These are phyloP conservation scores for Croton setiger DNA, from an alignment of 441 rosid species.

Conservation along the genomic window DNA sequence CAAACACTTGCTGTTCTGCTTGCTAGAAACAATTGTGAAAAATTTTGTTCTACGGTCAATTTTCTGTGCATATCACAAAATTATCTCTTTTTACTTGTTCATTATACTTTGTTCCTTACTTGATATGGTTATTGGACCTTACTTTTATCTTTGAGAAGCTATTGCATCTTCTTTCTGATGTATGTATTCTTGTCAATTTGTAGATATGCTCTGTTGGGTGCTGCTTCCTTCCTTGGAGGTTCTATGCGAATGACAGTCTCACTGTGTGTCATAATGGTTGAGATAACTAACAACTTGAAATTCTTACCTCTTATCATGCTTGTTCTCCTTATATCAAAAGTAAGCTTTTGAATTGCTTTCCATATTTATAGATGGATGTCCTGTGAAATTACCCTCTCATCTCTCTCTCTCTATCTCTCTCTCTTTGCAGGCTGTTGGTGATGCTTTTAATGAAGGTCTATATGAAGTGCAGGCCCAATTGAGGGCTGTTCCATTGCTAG, in stretches of 20 bases:
- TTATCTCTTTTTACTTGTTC: neutral
- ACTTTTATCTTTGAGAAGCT: neutral
- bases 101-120: neutral
- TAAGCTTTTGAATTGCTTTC: conserved; percentile 29
- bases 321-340: conserved; percentile 99
- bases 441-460: conserved; percentile 96
- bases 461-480: conserved; percentile 92
- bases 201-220: conserved; percentile 96
- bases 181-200: conserved; percentile 25
- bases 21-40: neutral
- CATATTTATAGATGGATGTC: conserved; percentile 16
- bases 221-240: conserved; percentile 99
- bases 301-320: conserved; percentile 96
- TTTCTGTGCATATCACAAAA: neutral
- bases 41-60: neutral
- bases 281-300: conserved; percentile 92
- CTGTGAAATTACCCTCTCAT: conserved; percentile 12
- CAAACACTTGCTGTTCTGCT: neutral
- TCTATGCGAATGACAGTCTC: conserved; percentile 99
- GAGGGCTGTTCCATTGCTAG: conserved; percentile 84
- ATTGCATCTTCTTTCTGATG: conserved; percentile 16
- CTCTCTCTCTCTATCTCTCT: conserved; percentile 17
- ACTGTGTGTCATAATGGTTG: conserved; percentile 96
- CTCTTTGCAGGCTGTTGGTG: conserved; percentile 88
- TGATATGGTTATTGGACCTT: neutral